Evolutionary conservation across 495 filamentous ascomycete genomes (phyloP).

Genomic region (Daldinia decipiens): DNA sequence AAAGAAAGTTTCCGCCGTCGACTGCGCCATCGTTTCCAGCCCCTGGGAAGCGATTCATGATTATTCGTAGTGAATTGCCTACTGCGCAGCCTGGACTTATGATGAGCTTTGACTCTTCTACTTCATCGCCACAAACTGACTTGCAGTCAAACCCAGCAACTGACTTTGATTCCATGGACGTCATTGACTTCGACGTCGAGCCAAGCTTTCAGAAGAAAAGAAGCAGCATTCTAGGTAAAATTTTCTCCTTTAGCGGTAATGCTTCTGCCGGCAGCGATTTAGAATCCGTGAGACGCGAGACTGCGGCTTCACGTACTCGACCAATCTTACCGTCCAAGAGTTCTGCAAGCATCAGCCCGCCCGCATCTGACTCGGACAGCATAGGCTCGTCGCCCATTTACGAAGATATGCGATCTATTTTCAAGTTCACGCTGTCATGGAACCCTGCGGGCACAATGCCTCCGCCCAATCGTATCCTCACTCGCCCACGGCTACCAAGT

Average conservation of each 20-base stretch:
- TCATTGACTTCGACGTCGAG: conserved; percentile 38
- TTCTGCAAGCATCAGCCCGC: conserved; percentile 27
- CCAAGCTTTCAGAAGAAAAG: conserved; percentile 64
- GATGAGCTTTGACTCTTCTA: conserved; percentile 55
- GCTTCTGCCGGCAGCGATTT: conserved; percentile 49
- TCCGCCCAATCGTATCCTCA: conserved; percentile 61
- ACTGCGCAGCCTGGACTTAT: conserved; percentile 60
- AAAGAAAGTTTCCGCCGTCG: conserved; percentile 68
- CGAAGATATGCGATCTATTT: conserved; percentile 56
- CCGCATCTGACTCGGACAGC: conserved; percentile 53
- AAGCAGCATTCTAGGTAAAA: conserved; percentile 76
- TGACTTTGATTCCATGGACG: conserved; percentile 47
- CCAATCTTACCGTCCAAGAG: conserved; percentile 34
- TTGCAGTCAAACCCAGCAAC: conserved; percentile 33
- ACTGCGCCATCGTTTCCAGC: conserved; percentile 87
- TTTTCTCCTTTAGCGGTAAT: conserved; percentile 65
- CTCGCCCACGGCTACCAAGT: conserved; percentile 78
- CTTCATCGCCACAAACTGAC: conserved; percentile 31
- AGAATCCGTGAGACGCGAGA: conserved; percentile 56
- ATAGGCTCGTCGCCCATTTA: conserved; percentile 57
- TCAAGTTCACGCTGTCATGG: conserved; percentile 58
- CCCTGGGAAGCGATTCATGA: conserved; percentile 89
- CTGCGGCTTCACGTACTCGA: conserved; percentile 50
- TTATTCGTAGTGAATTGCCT: conserved; percentile 85
- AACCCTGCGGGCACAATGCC: conserved; percentile 45